These are phyloP conservation scores for Mycena maculata DNA, from an alignment of 768 basidiomycete species.

Conservation along the genomic window DNA sequence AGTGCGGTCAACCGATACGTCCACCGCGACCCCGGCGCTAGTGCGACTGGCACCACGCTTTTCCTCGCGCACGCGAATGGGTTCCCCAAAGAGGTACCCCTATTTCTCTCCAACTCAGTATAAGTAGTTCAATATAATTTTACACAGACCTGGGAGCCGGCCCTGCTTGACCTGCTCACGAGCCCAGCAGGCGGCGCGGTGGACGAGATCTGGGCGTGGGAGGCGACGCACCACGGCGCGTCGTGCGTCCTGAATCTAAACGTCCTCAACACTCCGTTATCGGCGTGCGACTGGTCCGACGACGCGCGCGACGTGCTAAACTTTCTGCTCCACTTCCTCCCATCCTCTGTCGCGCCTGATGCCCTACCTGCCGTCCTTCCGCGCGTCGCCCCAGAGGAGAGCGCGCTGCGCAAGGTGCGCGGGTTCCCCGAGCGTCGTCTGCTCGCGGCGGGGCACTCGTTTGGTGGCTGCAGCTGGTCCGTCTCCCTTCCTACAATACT, in stretches of 20 bases:
- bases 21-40: slow-evolving; percentile 44
- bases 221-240: slow-evolving; percentile 88
- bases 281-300: slow-evolving; percentile 82
- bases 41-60: slow-evolving; percentile 70
- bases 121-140: neutral
- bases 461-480: slow-evolving; percentile 83
- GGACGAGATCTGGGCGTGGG: slow-evolving; percentile 87
- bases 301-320: slow-evolving; percentile 82
- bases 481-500: slow-evolving; percentile 50
- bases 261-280: slow-evolving; percentile 59
- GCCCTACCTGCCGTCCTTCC: slow-evolving; percentile 65
- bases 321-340: slow-evolving; percentile 78
- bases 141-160: slow-evolving; percentile 82
- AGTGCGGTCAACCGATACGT: slow-evolving; percentile 79
- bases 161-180: slow-evolving; percentile 63
- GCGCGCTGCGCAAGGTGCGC: slow-evolving; percentile 51
- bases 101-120: neutral
- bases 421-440: slow-evolving; percentile 69
- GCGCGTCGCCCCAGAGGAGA: slow-evolving; percentile 57
- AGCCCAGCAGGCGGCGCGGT: slow-evolving; percentile 48
- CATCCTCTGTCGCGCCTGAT: slow-evolving; percentile 47
- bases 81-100: slow-evolving; percentile 84
- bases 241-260: slow-evolving; percentile 87
- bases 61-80: slow-evolving; percentile 89
- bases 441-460: slow-evolving; percentile 84